Base-by-base conservation (phyloP, 192 early-diverging fungal species). In the Rhizoclosmatium globosum region DNA sequence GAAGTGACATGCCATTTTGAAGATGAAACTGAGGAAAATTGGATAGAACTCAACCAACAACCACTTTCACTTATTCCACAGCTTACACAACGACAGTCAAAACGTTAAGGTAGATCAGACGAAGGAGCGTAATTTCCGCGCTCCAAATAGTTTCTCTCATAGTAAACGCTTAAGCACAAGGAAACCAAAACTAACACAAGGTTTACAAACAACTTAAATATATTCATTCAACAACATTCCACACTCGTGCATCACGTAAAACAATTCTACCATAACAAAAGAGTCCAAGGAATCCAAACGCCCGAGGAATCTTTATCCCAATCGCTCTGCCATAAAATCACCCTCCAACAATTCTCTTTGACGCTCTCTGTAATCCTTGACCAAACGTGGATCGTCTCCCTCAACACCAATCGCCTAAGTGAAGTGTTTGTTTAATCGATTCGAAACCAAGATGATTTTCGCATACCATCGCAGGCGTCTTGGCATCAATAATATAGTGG, bases 401-500 rank as follows among this genome's bases (percentile, higher is more conserved):
- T 99, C 97, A 74, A 99, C 92, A 46, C 93, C 94, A 61, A 99
- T 72, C 3, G 86, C 85, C 87, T 88, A 60, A 15, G 21, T 21
- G 65, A 44, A 82, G 17, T 41, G 60, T 41, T 43, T 19, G 19
- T 19, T 44, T 17, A 68, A 4, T 21, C 65, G n/a, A 23, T 64
- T 44, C 50, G 73, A 9, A 23, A 46, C 23, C 67, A 23, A 17
- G 3, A 45, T 2, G 44, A 13, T 53, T 53, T 60, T 44, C 68
- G 61, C 31, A 38, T 78, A 87, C 93, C 77, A 95, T 92, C 53
- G 89, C 86, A 2, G 96, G 96, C 0, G 92, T 95, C 79, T 96
- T 92, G 19, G 97, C 98, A 31, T 97, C 96, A 53, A 99, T 79
- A 59, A 99, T 92, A 77, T 93, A 99, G 70, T 98, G 94, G 89